Base-by-base conservation (phyloP, 1,284 basidiomycete genomes). In the Hemileia vastatrix region DNA sequence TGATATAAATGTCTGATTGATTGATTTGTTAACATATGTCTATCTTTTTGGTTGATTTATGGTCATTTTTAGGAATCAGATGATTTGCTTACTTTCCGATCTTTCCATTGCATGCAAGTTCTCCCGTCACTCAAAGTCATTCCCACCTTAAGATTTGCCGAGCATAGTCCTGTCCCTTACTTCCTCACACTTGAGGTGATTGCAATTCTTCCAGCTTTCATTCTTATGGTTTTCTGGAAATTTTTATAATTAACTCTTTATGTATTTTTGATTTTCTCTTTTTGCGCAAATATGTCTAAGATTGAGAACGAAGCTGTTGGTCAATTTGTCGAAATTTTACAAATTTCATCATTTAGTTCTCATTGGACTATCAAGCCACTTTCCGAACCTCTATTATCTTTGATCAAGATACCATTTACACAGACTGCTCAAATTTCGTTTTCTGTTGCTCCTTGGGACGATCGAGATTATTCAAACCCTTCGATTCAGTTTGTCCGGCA, bases 51-150 rank as follows among this genome's bases (percentile, higher is more conserved):
- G 57, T 63, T 65, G 53, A 57, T 57, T 55, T 44, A 85, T 84
- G 72, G 9, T 45, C 9, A 18, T 45, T 1, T 19, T 54, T 27
- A 76, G 55, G 78, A 79, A 23, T 76, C 78, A 4, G 72, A 76
- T 15, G 70, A 77, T 18, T 87, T 86, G 72, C 80, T 82, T 63
- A 82, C 81, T 54, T 77, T 82, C 2, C 80, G 81, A 43, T 77
- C 84, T 11, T 79, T 79, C n/a, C 80, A 82, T 54, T 71, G 76
- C 43, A 84, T 83, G 68, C 80, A 84, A 66, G 83, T 88, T 21
- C 76, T 77, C 27, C 79, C 82, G 15, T 76, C 84, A 3, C 73
- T 88, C 18, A 77, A 81, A 27, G 70, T 83, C 23, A 78, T 79
- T 1, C 79, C 80, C 1, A 77, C 73, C 2, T 79, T 81, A 19